Conservation (phyloP, 2,329 filamentous ascomycete genomes). For the Diaporthe velutina region DNA sequence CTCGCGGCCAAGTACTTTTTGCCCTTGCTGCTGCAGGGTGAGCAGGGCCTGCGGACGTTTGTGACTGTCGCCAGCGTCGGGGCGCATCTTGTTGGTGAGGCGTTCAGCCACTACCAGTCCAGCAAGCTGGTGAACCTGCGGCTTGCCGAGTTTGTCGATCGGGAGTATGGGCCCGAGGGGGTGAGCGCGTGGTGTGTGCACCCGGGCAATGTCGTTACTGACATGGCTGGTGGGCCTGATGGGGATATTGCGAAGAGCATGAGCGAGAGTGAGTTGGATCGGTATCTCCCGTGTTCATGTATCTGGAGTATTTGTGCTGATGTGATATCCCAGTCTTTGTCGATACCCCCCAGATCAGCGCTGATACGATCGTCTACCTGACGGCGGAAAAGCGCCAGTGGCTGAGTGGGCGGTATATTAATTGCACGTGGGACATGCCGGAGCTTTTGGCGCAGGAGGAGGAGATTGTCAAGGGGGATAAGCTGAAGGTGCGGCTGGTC, state of each 20-base stretch:
- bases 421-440: slow-evolving; percentile 30
- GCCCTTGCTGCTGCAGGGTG: slow-evolving; percentile 51
- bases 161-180: slow-evolving; percentile 56
- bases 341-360: slow-evolving; percentile 21
- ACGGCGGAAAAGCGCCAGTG: slow-evolving; percentile 28
- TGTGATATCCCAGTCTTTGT: slow-evolving; percentile 9
- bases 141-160: slow-evolving; percentile 58
- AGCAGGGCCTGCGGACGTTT: slow-evolving; percentile 50
- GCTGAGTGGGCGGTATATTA: slow-evolving; percentile 27
- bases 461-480: slow-evolving; percentile 15
- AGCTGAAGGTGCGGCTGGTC: slow-evolving; percentile 24
- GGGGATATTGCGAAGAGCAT: not conserved
- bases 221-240: slow-evolving; percentile 42
- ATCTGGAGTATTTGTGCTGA: not conserved
- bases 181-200: slow-evolving; percentile 57
- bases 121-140: slow-evolving; percentile 60
- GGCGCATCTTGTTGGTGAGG: slow-evolving; percentile 46
- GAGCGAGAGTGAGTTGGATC: slow-evolving; percentile 15
- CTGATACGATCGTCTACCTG: slow-evolving; percentile 31
- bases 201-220: slow-evolving; percentile 56
- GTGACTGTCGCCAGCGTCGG: slow-evolving; percentile 58
- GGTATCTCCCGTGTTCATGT: too few species aligned
- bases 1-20: slow-evolving; percentile 60
- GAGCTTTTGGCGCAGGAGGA: slow-evolving; percentile 11
- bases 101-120: slow-evolving; percentile 55